phyloP scores from a whole-genome alignment of 345 rosid genomes.

The Syzygium oleosum region DNA sequence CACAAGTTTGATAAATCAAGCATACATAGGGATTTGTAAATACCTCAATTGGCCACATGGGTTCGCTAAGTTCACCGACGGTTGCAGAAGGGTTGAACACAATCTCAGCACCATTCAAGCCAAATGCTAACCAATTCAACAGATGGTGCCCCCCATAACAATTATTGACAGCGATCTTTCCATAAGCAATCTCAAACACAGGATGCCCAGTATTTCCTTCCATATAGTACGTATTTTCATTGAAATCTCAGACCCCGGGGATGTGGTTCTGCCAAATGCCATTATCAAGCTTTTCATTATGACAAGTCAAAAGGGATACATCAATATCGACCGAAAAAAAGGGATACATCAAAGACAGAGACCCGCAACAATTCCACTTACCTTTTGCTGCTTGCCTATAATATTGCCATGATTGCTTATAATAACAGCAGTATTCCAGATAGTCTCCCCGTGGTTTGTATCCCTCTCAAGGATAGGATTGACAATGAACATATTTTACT shows the following conservation, averaged over 20 bases:
- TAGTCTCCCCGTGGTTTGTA: conserved; percentile 74
- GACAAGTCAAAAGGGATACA: neutral
- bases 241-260: conserved; percentile 95
- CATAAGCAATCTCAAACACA: conserved; percentile 84
- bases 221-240: conserved; percentile 97
- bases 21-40: neutral
- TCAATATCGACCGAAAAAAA: too few relatives aligned
- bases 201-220: conserved; percentile 98
- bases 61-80: conserved; percentile 94
- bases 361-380: conserved; percentile 6
- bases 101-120: conserved; percentile 94
- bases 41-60: conserved; percentile 99
- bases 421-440: conserved; percentile 89
- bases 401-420: conserved; percentile 87
- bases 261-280: conserved; percentile 69
- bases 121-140: conserved; percentile 92
- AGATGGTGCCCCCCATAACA: conserved; percentile 99
- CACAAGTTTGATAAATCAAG: neutral
- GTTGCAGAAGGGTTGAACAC: conserved; percentile 99
- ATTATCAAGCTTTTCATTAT: neutral
- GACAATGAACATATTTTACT: conserved; percentile 81
- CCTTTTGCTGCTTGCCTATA: conserved; percentile 95
- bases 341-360: neutral
- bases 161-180: conserved; percentile 80
- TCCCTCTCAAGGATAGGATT: conserved; percentile 95